Percentiles rank a stretch among this genome's conserved stretches.
Conservation (phyloP, 768 basidiomycete genomes). For the Hysterangium stoloniferum region DNA sequence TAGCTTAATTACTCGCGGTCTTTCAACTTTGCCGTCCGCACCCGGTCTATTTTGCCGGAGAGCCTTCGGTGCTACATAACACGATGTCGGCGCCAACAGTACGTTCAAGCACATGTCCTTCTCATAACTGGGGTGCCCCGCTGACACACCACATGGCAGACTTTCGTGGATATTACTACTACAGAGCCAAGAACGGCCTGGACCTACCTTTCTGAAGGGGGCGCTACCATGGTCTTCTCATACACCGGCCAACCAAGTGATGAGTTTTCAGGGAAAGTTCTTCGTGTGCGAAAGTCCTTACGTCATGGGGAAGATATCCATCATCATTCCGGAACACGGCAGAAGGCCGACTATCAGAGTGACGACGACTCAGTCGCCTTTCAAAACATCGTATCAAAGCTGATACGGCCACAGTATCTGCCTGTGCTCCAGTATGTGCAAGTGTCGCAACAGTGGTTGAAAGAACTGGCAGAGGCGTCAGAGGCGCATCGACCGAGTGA, state of each 20-base stretch:
- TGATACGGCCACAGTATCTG: slow-evolving; percentile 56
- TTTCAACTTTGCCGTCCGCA: too few relatives aligned
- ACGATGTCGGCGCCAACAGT: too few relatives aligned
- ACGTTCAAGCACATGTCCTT: too few relatives aligned
- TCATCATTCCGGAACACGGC: slow-evolving; percentile 30
- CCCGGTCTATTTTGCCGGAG: too few relatives aligned
- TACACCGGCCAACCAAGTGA: slow-evolving; percentile 53
- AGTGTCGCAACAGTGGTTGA: slow-evolving; percentile 50
- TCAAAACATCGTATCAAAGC: slow-evolving; percentile 48
- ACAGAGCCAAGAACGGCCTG: slow-evolving; percentile 45
- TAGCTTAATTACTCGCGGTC: too few relatives aligned
- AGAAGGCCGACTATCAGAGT: slow-evolving; percentile 30
- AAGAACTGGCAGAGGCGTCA: slow-evolving; percentile 37
- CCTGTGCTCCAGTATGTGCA: slow-evolving; percentile 46
- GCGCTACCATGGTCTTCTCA: slow-evolving; percentile 82
- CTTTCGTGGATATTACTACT: slow-evolving; percentile 17
- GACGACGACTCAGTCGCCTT: slow-evolving; percentile 44
- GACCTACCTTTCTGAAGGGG: slow-evolving; percentile 89
- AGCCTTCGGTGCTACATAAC: too few relatives aligned
- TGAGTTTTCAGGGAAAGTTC: slow-evolving; percentile 52
- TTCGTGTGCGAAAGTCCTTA: slow-evolving; percentile 65
- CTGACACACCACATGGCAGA: too few relatives aligned
- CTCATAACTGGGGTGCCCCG: too few relatives aligned
- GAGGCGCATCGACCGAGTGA: slow-evolving; percentile 47
- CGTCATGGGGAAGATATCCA: slow-evolving; percentile 7